A percentile compares a stretch with the other conserved stretches of the same genome.
Conservation (phyloP, 192 early-diverging fungal genomes). For the Coemansia sp. region DNA sequence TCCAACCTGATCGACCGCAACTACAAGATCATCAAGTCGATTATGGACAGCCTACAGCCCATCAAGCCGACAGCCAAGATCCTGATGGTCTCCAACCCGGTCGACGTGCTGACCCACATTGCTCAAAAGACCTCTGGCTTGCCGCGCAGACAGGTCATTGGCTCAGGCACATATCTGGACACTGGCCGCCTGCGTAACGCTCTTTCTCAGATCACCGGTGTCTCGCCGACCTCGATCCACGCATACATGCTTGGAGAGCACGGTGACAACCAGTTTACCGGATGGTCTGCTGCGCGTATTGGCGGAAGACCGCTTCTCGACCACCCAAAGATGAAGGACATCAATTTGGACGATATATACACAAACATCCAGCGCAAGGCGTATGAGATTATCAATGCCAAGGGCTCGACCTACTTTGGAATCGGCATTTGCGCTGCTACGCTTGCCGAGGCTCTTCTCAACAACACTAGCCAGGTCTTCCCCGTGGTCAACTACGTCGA, state of each 20-base stretch:
- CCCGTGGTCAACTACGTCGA: conserved; percentile 72
- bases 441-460: conserved; percentile 65
- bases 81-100: conserved; percentile 82
- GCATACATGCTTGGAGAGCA: conserved; percentile 85
- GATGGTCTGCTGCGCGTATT: conserved; percentile 73
- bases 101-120: conserved; percentile 80
- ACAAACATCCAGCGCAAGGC: conserved; percentile 72
- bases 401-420: conserved; percentile 84
- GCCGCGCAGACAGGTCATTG: conserved; percentile 76
- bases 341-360: conserved; percentile 59
- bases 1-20: conserved; percentile 76
- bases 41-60: conserved; percentile 72
- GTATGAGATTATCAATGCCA: conserved; percentile 80
- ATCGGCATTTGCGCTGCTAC: conserved; percentile 77
- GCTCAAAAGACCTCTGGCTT: conserved; percentile 80
- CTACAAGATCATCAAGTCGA: conserved; percentile 70
- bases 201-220: conserved; percentile 57
- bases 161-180: conserved; percentile 84
- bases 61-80: conserved; percentile 70
- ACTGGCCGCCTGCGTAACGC: conserved; percentile 67
- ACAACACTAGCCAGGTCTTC: conserved; percentile 69
- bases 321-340: conserved; percentile 60
- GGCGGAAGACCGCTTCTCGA: conserved; percentile 67
- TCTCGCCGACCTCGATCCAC: conserved; percentile 73
- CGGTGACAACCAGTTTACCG: conserved; percentile 82